Evolutionary conservation across 1,284 basidiomycete species (phyloP).

Genomic region (Heterobasidion irregulare): DNA sequence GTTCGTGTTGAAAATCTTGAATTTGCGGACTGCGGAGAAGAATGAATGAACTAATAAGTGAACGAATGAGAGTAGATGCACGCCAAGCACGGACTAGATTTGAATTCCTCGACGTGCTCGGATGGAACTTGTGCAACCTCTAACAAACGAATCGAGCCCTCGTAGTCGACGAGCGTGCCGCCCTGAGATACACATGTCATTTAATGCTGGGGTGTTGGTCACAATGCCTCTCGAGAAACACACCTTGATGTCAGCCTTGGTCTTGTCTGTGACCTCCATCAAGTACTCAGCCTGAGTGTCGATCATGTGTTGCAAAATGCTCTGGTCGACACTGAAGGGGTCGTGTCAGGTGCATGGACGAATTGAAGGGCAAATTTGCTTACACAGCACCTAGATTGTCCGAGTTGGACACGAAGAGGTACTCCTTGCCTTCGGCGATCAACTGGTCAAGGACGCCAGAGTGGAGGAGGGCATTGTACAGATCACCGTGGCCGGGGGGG

Average conservation of each 20-base stretch:
- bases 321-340: slow-evolving; percentile 53
- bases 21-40: slow-evolving; percentile 55
- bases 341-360: slow-evolving; percentile 16
- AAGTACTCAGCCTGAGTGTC: slow-evolving; percentile 79
- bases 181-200: slow-evolving; percentile 37
- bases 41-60: background rate
- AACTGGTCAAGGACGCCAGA: slow-evolving; percentile 96
- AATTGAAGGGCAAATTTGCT: slow-evolving; percentile 23
- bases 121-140: slow-evolving; percentile 99
- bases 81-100: slow-evolving; percentile 45
- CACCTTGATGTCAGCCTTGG: slow-evolving; percentile 96
- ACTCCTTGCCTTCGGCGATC: slow-evolving; percentile 94
- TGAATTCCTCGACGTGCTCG: slow-evolving; percentile 98
- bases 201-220: background rate
- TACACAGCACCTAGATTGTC: slow-evolving; percentile 98
- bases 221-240: background rate
- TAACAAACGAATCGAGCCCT: slow-evolving; percentile 88
- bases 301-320: slow-evolving; percentile 83
- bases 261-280: slow-evolving; percentile 99
- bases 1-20: slow-evolving; percentile 98
- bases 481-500: slow-evolving; percentile 97
- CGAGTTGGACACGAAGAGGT: slow-evolving; percentile 98
- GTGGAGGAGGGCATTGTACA: slow-evolving; percentile 91
- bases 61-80: background rate
- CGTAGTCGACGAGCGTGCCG: slow-evolving; percentile 97